Evolutionary conservation across 495 filamentous ascomycete species (phyloP), one percentile per base, ranked within the genome.

Genomic region (Clavariopsis aquatica): DNA sequence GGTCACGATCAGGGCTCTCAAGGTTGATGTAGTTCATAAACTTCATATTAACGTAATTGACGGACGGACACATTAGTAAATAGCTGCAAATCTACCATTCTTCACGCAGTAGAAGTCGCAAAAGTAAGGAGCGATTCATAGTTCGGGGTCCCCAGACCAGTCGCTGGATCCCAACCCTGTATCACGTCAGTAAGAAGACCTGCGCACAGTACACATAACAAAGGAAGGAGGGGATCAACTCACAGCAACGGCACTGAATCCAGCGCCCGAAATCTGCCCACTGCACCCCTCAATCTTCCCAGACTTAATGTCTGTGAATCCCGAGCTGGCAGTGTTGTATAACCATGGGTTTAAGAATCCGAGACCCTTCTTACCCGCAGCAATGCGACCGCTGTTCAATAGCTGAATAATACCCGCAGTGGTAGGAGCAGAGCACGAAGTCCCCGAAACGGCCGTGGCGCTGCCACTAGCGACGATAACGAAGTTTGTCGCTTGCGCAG

Each of bases 271-370:
- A 20, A 65, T 65, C 17, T 12, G 22, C 1, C 56, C 56, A 34
- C 23, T 41, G 23, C 62, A 65, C 7, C 62, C 62, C 5, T 3
- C 22, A 19, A 46, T 60, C 43, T 49, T 53, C 15, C 62, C 62
- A 5, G 41, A 19, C 41, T 31, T 65, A 19, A 65, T 65, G 31
- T 65, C 62, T 2, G 45, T 60, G 28, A 65, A 60, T 1, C 43
- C 55, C 1, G 19, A 20, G 24, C n/a, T 29, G 4, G 46, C 62
- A 17, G 41, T 60, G n/a, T 43, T 46, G 29, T 65, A 65, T 23
- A 65, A 20, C 53, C 46, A 60, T 19, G 62, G 62, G 24, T 65
- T 65, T 12, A 65, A 34, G 49, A 65, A 65, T 10, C 62, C 62
- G 1, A 65, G 55, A 36, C 36, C 52, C 49, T 55, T 55, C 49